phyloP scores from a whole-genome alignment of 2,329 filamentous ascomycete genomes.

The Cladosporium sp. region DNA sequence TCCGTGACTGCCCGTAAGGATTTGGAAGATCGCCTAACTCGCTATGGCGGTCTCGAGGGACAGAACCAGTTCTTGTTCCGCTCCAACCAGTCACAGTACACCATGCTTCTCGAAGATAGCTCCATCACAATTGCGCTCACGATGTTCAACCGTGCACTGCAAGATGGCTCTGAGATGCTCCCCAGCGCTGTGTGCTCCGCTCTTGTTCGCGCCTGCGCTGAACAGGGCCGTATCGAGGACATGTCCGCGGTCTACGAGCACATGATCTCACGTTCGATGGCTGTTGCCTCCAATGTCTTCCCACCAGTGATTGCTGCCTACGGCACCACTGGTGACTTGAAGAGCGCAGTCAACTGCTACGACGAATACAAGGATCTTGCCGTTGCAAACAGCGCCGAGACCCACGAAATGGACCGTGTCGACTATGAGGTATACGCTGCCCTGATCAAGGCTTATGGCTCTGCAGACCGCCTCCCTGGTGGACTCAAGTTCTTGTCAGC shows the following conservation, averaged over 20 bases:
- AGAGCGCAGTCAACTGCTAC: slow-evolving; percentile 90
- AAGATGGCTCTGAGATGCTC: slow-evolving; percentile 62
- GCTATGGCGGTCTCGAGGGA: slow-evolving; percentile 84
- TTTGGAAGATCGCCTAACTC: slow-evolving; percentile 77
- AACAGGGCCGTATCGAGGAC: slow-evolving; percentile 75
- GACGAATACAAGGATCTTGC: slow-evolving; percentile 90
- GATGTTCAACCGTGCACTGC: slow-evolving; percentile 75
- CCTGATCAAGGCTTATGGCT: slow-evolving; percentile 85
- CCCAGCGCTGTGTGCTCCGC: slow-evolving; percentile 81
- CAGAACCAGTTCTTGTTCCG: slow-evolving; percentile 83
- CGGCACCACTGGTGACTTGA: slow-evolving; percentile 74
- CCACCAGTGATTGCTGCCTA: slow-evolving; percentile 95
- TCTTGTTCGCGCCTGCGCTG: slow-evolving; percentile 83
- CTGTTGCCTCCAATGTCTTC: slow-evolving; percentile 79
- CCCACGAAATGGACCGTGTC: slow-evolving; percentile 66
- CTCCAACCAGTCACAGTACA: slow-evolving; percentile 83
- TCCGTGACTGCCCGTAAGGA: slow-evolving; percentile 69
- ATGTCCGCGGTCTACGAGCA: slow-evolving; percentile 91
- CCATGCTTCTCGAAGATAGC: slow-evolving; percentile 83
- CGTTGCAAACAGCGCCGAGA: slow-evolving; percentile 77
- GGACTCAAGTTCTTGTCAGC: slow-evolving; percentile 83
- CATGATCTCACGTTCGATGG: slow-evolving; percentile 76
- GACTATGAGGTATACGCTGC: slow-evolving; percentile 87
- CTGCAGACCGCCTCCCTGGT: slow-evolving; percentile 75
- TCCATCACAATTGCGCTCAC: slow-evolving; percentile 81